Conservation (phyloP, 139 green algal genomes). For the Chlorella ohadii region DNA sequence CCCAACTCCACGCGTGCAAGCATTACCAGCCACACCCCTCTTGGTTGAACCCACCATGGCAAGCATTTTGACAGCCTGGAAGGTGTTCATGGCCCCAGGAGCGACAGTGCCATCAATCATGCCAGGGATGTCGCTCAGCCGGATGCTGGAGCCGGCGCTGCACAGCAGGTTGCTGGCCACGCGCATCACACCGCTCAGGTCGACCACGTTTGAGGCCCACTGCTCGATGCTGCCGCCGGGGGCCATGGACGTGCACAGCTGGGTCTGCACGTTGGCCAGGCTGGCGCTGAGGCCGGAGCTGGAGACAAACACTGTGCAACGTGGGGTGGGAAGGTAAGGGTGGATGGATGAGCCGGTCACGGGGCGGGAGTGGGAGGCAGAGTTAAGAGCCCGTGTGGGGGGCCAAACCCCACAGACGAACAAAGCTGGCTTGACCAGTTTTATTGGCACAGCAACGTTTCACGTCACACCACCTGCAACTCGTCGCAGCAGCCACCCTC, state of each 20-base stretch:
- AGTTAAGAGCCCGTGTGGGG: too few species aligned
- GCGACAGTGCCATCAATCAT: background rate
- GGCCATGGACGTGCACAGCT: background rate
- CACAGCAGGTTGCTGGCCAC: background rate
- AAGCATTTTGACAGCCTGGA: background rate
- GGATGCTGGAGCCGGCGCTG: background rate
- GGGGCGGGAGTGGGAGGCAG: too few species aligned
- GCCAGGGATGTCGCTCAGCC: constrained; percentile 6
- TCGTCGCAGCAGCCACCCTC: too few species aligned
- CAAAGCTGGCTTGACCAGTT: too few species aligned
- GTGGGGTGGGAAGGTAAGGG: background rate
- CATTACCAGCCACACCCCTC: too few species aligned
- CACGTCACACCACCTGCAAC: too few species aligned
- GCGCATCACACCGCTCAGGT: background rate
- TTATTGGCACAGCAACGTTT: too few species aligned
- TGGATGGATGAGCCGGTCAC: too few species aligned
- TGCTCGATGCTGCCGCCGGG: background rate
- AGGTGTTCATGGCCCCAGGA: background rate
- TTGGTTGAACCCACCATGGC: background rate
- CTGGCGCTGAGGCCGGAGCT: background rate
- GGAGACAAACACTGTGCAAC: constrained; percentile 1
- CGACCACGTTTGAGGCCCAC: background rate
- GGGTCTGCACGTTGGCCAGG: background rate
- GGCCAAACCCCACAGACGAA: too few species aligned
- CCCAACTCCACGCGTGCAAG: background rate